Percentiles rank a stretch among this genome's conserved stretches.
Conservation (phyloP, 73 alveolate genomes). For the Paramecium bursaria region DNA sequence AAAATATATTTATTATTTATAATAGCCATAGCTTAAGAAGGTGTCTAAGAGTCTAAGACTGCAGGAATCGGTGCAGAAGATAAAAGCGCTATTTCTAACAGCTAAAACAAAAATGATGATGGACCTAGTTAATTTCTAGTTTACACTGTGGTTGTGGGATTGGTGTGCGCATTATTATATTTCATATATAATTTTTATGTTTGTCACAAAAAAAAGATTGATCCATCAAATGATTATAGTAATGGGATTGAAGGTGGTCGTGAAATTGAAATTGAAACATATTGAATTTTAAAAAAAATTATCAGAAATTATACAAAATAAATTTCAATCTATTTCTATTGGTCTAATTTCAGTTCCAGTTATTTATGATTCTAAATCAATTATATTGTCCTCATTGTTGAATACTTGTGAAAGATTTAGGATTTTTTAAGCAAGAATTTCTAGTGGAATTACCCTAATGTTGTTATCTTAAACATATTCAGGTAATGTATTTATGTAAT, state of each 20-base stretch:
- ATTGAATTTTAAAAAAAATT: slow-evolving; percentile 31
- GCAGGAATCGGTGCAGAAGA: not conserved
- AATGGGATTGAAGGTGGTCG: slow-evolving; percentile 10
- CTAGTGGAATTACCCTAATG: slow-evolving; percentile 20
- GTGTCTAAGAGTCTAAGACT: not conserved
- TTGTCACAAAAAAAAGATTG: slow-evolving; percentile 52
- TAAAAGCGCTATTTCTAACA: slow-evolving; percentile 17
- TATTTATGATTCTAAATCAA: not conserved
- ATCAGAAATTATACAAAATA: slow-evolving; percentile 6
- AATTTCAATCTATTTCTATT: not conserved
- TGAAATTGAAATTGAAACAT: slow-evolving; percentile 14
- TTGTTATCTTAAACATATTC: not conserved
- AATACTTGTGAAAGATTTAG: not conserved
- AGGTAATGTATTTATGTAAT: not conserved
- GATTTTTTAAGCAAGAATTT: not conserved
- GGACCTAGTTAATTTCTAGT: slow-evolving; percentile 41
- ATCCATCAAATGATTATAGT: not conserved
- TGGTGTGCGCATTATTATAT: slow-evolving; percentile 11
- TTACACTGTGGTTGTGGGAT: slow-evolving; percentile 16
- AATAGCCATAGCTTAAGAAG: slow-evolving; percentile 35
- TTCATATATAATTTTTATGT: slow-evolving; percentile 53
- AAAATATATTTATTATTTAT: slow-evolving; percentile 13
- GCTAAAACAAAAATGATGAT: not conserved
- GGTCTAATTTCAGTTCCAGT: not conserved
- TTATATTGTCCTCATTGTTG: too few species aligned